These are phyloP conservation scores for Cercospora sp. DNA, from an alignment of 2,329 filamentous ascomycete genomes.

Conservation along the genomic window DNA sequence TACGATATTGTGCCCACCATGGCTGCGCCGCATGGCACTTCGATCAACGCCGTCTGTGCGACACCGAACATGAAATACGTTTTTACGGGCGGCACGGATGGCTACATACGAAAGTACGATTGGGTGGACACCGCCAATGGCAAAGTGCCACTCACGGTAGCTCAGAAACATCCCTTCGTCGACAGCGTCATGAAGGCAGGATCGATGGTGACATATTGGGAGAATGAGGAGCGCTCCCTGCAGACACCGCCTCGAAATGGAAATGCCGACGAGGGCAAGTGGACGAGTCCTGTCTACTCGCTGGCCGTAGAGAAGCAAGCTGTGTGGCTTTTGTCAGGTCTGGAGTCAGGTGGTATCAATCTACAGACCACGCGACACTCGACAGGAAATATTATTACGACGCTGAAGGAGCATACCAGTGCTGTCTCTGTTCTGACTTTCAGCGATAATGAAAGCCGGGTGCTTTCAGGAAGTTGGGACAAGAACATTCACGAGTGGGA, in stretches of 20 bases:
- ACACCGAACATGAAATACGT: conserved; percentile 95
- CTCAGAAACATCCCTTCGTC: conserved; percentile 93
- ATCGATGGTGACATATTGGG: conserved; percentile 95
- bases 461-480: conserved; percentile 95
- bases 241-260: conserved; percentile 35
- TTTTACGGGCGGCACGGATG: conserved; percentile 89
- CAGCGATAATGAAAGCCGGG: conserved; percentile 78
- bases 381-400: conserved; percentile 84
- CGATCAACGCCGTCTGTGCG: conserved; percentile 86
- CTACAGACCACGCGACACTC: conserved; percentile 91
- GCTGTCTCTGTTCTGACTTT: conserved; percentile 86
- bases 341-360: conserved; percentile 90
- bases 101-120: conserved; percentile 96
- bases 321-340: conserved; percentile 85
- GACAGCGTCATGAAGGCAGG: conserved; percentile 96
- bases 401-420: conserved; percentile 79
- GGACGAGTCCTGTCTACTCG: conserved; percentile 84
- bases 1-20: conserved; percentile 98
- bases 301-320: conserved; percentile 87
- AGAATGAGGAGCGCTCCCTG: conserved; percentile 76
- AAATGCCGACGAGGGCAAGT: conserved; percentile 53
- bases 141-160: conserved; percentile 88
- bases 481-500: conserved; percentile 95
- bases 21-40: conserved; percentile 92
- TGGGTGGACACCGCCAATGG: conserved; percentile 93